Evolutionary conservation across 73 alveolate species (phyloP), one percentile per base, ranked within the genome.

Genomic region (Halteria grandinella): DNA sequence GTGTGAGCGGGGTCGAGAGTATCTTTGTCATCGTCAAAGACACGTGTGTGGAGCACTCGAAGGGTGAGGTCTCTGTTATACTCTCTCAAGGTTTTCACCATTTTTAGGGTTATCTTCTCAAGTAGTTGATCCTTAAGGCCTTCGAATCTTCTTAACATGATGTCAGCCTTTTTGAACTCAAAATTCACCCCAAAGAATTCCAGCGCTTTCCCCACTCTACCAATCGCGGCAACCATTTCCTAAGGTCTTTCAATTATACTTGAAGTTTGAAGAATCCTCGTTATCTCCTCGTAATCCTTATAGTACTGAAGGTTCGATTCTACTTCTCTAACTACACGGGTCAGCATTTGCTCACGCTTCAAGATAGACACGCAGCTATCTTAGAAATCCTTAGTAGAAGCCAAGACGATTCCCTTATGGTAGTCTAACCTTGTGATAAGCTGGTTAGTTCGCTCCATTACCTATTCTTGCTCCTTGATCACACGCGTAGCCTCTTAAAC

Each of bases 211-310:
- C 27, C 10, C 10, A 66, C 47, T 32, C 47, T 66, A 15, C 36
- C 20, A 2, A 66, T 17, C 4, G 47, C 66, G 6, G 12, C n/a
- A 1, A 66, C 32, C 5, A 66, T 6, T 47, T 66, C 66, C 5
- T 33, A 10, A 20, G 80, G 80, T 21, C 47, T 15, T 12, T 66
- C 80, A 50, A 66, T 41, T 5, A 66, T 63, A 20, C 32, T 23
- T 23, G 12, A 25, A 66, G 43, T 50, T 41, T 66, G 50, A 4
- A 66, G 33, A 3, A 66, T 66, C 17, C 63, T 41, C 6, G 47
- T 43, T 20, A 63, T 45, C 34, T 66, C 80, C 28, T 66, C 80
- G 47, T 66, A 66, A 36, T 66, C 80, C 52, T 66, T 66, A 33
- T 66, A 66, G n/a, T 31, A 2, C 52, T 66, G 29, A 20, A 66